Evolutionary conservation across 2,329 filamentous ascomycete genomes (phyloP).

Genomic region (Fusarium sp.): DNA sequence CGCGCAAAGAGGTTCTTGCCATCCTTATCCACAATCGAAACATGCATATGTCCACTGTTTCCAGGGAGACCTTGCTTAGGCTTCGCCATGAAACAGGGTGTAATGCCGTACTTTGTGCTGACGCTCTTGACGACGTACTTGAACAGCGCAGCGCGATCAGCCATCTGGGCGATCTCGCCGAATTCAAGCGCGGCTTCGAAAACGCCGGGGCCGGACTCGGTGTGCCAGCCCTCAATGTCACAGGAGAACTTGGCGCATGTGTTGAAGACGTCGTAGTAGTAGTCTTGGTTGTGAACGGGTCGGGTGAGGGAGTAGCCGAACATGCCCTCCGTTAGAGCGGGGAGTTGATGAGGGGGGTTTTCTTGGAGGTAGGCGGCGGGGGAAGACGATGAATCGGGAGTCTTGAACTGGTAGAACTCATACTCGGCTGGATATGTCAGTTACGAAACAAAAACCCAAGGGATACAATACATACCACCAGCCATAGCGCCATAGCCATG

Average conservation of each 20-base stretch:
- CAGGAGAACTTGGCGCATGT: slow-evolving; percentile 82
- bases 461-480: slow-evolving; percentile 73
- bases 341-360: slow-evolving; percentile 79
- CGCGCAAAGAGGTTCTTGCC: slow-evolving; percentile 88
- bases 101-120: slow-evolving; percentile 88
- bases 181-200: slow-evolving; percentile 97
- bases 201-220: slow-evolving; percentile 91
- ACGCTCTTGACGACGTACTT: slow-evolving; percentile 95
- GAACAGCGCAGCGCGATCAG: slow-evolving; percentile 91
- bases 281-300: slow-evolving; percentile 89
- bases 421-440: slow-evolving; percentile 77
- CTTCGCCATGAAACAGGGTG: slow-evolving; percentile 99
- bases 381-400: slow-evolving; percentile 70
- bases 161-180: slow-evolving; percentile 87
- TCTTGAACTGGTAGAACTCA: slow-evolving; percentile 92
- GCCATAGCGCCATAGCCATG: slow-evolving; percentile 87
- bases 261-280: slow-evolving; percentile 89
- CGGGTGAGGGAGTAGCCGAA: slow-evolving; percentile 93
- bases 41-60: slow-evolving; percentile 95
- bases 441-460: neutral
- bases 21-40: slow-evolving; percentile 84
- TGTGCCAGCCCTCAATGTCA: slow-evolving; percentile 94
- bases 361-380: slow-evolving; percentile 79
- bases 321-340: slow-evolving; percentile 90
- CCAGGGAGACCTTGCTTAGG: slow-evolving; percentile 90